These are phyloP conservation scores for Letharia lupina DNA, from an alignment of 495 filamentous ascomycete genomes.

Conservation along the genomic window DNA sequence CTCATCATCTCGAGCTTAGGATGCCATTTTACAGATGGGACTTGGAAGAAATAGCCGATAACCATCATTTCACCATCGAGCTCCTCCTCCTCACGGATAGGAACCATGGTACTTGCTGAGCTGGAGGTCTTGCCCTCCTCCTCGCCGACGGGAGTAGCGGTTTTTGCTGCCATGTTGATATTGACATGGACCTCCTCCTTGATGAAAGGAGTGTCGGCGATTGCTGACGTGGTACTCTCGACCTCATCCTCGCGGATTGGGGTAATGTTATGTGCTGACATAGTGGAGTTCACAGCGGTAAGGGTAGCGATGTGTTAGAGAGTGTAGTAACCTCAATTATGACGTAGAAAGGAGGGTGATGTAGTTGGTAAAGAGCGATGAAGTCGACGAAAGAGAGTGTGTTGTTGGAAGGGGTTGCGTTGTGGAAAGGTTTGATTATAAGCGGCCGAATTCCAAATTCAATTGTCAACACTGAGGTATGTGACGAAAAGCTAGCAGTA, in stretches of 20 bases:
- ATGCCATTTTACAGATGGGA: conserved; percentile 21
- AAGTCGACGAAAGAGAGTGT: neutral
- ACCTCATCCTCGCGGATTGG: neutral
- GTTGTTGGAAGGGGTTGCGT: neutral
- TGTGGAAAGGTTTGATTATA: neutral
- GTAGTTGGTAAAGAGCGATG: neutral
- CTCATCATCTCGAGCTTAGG: conserved; percentile 18
- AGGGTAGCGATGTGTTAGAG: neutral
- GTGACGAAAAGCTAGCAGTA: neutral
- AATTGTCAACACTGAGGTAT: neutral
- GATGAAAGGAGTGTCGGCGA: neutral
- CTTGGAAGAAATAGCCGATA: conserved; percentile 5
- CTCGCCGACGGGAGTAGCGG: neutral
- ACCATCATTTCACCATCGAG: neutral
- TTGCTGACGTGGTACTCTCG: neutral
- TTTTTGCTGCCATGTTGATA: neutral
- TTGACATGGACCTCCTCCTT: neutral
- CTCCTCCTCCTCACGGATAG: conserved; percentile 14
- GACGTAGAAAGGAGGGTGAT: neutral
- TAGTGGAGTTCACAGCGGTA: neutral
- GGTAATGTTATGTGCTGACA: neutral
- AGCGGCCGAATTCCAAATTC: neutral
- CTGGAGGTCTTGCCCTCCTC: conserved; percentile 1
- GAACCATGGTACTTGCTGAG: conserved; percentile 1
- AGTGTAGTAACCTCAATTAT: neutral